Conservation (phyloP, 2,329 filamentous ascomycete species). For the Alternaria longipes region DNA sequence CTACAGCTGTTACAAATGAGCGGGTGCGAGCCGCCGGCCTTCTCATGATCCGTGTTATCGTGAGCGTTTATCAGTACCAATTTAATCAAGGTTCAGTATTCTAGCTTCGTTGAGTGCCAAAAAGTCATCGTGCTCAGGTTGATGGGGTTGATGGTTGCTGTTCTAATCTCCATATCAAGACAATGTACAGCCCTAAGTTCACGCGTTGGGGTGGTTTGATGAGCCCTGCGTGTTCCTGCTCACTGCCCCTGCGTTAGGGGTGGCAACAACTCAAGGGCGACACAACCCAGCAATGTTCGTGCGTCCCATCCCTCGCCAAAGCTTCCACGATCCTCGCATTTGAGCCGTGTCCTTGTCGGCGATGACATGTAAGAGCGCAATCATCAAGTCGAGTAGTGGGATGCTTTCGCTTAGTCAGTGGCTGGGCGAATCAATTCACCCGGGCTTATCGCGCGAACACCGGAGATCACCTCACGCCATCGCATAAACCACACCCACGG, state of each 20-base stretch:
- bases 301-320: slow-evolving; percentile 32
- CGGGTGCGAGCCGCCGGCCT: no score
- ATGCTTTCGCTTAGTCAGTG: slow-evolving; percentile 37
- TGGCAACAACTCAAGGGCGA: slow-evolving; percentile 2
- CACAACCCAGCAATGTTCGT: slow-evolving; percentile 2
- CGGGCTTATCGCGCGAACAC: slow-evolving; percentile 36
- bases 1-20: no score
- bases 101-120: no score
- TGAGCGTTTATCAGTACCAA: no score
- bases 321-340: slow-evolving; percentile 19
- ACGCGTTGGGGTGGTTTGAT: background rate
- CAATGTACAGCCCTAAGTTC: background rate
- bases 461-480: slow-evolving; percentile 48
- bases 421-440: slow-evolving; percentile 39
- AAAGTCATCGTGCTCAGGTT: background rate
- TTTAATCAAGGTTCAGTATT: no score
- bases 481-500: slow-evolving; percentile 30
- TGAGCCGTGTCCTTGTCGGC: slow-evolving; percentile 15
- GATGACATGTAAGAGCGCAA: slow-evolving; percentile 22
- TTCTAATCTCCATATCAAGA: background rate
- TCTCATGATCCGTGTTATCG: no score
- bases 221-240: slow-evolving; percentile 4
- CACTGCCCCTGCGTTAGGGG: slow-evolving; percentile 14
- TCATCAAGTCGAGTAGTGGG: slow-evolving; percentile 31
- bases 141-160: background rate